A percentile compares a stretch with the other conserved stretches of the same genome.
Evolutionary conservation across 306 rosid genomes (phyloP).

Genomic region (Hippophae tibetana): DNA sequence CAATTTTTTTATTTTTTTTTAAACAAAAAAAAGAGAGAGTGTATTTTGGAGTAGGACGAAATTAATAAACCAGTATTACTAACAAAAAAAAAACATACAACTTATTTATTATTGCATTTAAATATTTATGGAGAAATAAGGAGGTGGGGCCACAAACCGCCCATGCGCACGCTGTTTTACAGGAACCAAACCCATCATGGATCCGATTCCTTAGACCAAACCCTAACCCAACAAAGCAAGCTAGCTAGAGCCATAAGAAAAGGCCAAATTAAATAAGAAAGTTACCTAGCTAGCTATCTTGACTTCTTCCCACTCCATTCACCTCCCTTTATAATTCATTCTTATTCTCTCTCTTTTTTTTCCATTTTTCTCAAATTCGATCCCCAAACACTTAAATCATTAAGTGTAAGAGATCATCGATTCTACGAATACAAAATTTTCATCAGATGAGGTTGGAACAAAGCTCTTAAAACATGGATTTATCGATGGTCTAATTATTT

Average conservation of each 20-base stretch:
- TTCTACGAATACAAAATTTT: no score
- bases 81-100: no score
- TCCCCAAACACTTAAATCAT: constrained; percentile 38
- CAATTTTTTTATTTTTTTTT: no score
- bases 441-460: no score
- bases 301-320: constrained; percentile 23
- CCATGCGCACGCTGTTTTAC: constrained; percentile 73
- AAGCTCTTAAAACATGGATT: no score
- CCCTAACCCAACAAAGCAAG: constrained; percentile 52
- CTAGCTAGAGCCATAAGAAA: no score
- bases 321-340: neutral
- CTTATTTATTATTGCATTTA: no score
- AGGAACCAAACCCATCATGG: constrained; percentile 49
- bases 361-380: constrained; percentile 8
- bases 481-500: neutral
- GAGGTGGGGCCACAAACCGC: constrained; percentile 60
- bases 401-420: no score
- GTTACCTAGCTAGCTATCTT: constrained; percentile 2
- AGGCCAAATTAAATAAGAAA: no score
- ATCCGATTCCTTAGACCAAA: constrained; percentile 71
- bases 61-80: no score
- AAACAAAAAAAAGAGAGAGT: no score
- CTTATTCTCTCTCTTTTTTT: constrained; percentile 12
- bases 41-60: no score
- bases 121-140: neutral